phyloP scores from a whole-genome alignment of 495 filamentous ascomycete genomes.

The Hypoxylon fuscum region DNA sequence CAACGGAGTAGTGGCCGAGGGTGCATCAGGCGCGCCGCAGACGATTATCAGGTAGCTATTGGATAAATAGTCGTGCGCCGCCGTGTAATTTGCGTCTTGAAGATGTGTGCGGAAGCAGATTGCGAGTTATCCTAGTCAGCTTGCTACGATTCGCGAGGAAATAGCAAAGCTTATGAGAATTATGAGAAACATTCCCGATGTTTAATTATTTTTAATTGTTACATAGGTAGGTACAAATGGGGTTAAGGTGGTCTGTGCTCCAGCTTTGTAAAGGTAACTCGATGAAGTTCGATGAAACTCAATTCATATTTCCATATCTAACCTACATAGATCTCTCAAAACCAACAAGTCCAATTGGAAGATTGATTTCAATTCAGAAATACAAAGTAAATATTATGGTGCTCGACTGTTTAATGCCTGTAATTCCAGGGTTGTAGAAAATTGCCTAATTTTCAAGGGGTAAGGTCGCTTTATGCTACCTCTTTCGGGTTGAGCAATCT shows the following conservation, averaged over 20 bases:
- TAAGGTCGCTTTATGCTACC: conserved; percentile 29
- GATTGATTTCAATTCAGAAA: background rate
- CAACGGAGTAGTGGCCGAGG: conserved; percentile 21
- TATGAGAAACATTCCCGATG: background rate
- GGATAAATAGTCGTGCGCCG: background rate
- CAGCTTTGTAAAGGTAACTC: too few species aligned
- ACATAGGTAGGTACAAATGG: too few species aligned
- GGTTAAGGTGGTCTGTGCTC: too few species aligned
- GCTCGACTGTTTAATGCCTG: background rate
- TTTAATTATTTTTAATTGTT: too few species aligned
- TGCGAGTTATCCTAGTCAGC: conserved; percentile 29
- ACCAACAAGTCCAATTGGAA: background rate
- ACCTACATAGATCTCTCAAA: too few species aligned
- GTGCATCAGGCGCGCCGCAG: conserved; percentile 30
- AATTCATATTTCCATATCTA: too few species aligned
- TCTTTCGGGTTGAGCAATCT: conserved; percentile 20
- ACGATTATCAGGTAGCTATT: conserved; percentile 23
- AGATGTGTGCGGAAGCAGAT: conserved; percentile 23
- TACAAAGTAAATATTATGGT: background rate
- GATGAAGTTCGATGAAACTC: too few species aligned
- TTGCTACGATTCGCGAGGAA: conserved; percentile 7
- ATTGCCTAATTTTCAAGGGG: conserved; percentile 14
- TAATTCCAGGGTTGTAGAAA: background rate
- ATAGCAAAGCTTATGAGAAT: conserved; percentile 1
- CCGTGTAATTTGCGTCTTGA: conserved; percentile 7